Base-by-base conservation (phyloP, 2,329 filamentous ascomycete species). In the Aureobasidium sp. region DNA sequence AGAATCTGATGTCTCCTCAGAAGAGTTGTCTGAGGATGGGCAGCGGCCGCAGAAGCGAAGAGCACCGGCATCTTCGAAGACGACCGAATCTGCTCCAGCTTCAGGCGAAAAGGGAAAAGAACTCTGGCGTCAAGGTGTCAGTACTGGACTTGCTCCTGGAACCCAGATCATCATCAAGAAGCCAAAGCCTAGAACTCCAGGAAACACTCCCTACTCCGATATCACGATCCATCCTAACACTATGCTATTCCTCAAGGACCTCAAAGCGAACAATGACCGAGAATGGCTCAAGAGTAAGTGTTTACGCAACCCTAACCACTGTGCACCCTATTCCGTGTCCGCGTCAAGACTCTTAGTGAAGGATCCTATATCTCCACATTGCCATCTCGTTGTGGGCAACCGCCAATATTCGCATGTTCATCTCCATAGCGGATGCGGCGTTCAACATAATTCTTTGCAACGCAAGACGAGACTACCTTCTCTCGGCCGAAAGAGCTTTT, bases 161-260 rank as follows among this genome's bases (percentile, higher is more conserved):
- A 84, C 81, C 64, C 79, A 83, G 66, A 74, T 87, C 36, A 79
- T 86, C 66, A 84, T 87, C 70, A 80, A 83, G 69, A 84, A 85
- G 66, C 84, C 84, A 3, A 84, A 85, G 71, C 79, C 84, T n/a
- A 77, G 84, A 67, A 79, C 81, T 37, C 78, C 83, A 27, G 85
- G 85, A 17, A 75, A 80, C n/a, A 80, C 78, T 29, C 80, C 80
- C 1, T 87, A 87, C 70, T 71, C 73, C 47, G 80, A 85, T 65
- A 74, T 80, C 42, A 82, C 77, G 9, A 79, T 87, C 60, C 85
- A 87, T 71, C 84, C 84, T 17, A 86, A 87, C 69, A 87, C 85
- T 1, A 73, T 85, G 71, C 73, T 84, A 7, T 87, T 87, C 67
- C 72, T 87, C 63, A 71, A 76, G 63, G 84, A 87, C 62, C 71